phyloP scores from a whole-genome alignment of 345 rosid species.

The Pelargonium nanum region DNA sequence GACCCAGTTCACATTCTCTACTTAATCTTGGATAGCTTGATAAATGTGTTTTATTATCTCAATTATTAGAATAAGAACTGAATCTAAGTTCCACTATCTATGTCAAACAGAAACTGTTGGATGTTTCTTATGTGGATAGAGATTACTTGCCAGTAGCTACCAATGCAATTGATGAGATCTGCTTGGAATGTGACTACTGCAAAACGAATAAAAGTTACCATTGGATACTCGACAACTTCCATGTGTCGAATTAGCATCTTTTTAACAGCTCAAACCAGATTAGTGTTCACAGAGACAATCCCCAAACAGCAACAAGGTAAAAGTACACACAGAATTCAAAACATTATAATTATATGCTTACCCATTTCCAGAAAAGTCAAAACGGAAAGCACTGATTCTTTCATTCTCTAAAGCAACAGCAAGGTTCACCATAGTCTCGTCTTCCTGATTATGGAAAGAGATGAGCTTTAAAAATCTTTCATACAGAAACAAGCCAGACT shows the following conservation, averaged over 20 bases:
- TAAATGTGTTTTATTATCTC: too few species aligned
- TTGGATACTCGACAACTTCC: neutral
- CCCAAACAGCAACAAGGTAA: neutral
- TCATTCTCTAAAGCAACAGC: slow-evolving; percentile 56
- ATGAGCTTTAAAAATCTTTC: neutral
- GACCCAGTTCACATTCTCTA: too few species aligned
- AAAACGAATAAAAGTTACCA: neutral
- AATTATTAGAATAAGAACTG: too few species aligned
- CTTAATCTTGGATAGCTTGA: neutral
- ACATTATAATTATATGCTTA: slow-evolving; percentile 14
- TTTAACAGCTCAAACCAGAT: neutral
- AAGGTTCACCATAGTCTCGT: slow-evolving; percentile 40
- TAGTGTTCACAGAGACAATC: neutral
- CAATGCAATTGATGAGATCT: neutral
- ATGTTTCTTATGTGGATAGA: too few species aligned
- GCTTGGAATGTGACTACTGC: neutral
- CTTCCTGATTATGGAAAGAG: slow-evolving; percentile 27
- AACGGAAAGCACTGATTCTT: slow-evolving; percentile 68
- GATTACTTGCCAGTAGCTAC: neutral
- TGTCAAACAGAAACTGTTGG: too few species aligned
- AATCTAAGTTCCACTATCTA: too few species aligned
- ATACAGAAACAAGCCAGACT: neutral
- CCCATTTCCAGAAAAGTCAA: slow-evolving; percentile 89
- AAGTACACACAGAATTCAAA: neutral
- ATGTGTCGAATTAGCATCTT: neutral